Evolutionary conservation across 1,284 basidiomycete species (phyloP).

Genomic region (Naganishia sp.): DNA sequence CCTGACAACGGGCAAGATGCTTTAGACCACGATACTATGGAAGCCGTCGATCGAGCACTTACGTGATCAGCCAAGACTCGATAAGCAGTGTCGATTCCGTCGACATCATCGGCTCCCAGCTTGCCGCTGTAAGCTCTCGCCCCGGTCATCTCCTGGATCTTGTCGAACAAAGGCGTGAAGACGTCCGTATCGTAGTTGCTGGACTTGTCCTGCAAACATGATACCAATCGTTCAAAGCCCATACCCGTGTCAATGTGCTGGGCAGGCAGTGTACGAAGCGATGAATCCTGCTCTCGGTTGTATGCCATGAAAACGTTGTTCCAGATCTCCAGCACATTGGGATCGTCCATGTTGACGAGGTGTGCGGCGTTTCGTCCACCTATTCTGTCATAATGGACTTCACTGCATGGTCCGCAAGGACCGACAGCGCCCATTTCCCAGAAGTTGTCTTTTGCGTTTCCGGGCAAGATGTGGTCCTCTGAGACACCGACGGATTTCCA

Average conservation of each 20-base stretch:
- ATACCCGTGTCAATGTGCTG: constrained; percentile 98
- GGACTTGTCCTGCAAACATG: constrained; percentile 82
- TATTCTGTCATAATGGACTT: constrained; percentile 95
- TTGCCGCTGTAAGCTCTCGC: constrained; percentile 84
- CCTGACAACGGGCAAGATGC: constrained; percentile 2
- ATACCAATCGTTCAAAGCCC: constrained; percentile 97
- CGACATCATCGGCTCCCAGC: constrained; percentile 87
- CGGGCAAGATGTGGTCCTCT: constrained; percentile 88
- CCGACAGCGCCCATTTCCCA: constrained; percentile 99
- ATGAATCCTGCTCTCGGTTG: constrained; percentile 89
- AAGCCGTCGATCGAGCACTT: background rate
- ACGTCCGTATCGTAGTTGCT: constrained; percentile 99
- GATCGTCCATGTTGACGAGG: constrained; percentile 93
- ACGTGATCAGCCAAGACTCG: constrained; percentile 93
- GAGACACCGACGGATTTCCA: constrained; percentile 86
- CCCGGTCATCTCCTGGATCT: constrained; percentile 85
- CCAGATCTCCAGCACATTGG: constrained; percentile 97
- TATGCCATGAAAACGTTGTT: constrained; percentile 99
- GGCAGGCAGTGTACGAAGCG: constrained; percentile 76
- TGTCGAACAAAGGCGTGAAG: constrained; percentile 84
- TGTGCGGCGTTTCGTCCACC: constrained; percentile 88
- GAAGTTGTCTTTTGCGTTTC: constrained; percentile 97
- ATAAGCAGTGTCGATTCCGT: constrained; percentile 97
- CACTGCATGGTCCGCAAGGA: constrained; percentile 96
- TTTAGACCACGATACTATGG: background rate